Evolutionary conservation across 2,329 filamentous ascomycete species (phyloP), one percentile per base, ranked within the genome.

Genomic region (Ophiostoma novo-ulmi): DNA sequence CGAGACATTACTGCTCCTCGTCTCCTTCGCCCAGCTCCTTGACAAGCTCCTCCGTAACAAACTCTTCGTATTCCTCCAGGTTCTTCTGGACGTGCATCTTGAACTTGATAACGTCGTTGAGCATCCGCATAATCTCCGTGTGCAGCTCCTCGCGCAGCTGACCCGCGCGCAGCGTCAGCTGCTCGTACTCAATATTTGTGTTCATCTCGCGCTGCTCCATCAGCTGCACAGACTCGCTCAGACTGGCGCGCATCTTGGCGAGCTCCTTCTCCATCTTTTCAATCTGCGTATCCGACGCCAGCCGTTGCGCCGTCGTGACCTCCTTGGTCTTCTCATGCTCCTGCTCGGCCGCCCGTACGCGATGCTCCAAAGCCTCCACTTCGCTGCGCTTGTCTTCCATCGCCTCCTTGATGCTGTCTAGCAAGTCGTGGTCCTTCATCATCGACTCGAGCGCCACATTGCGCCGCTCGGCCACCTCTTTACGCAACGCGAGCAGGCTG

Each of bases 261-360:
- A 99, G 83, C 79, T 99, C 94, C 80, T 97, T 97, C 81, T 99
- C 95, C 90, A 97, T 96, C 83, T 95, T 95, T 80, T 99, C 95
- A 76, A 99, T 97, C 79, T 98, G 94, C 10, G 94, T 89, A 78
- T 98, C 95, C 2, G 90, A 92, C 8, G 89, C 90, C 78, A 94
- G 87, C 81, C 96, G 96, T 78, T 97, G 93, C 22, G 93, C 92
- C 65, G 87, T 91, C 8, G 91, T 94, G 74, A 86, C 85, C 83
- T 97, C 95, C 77, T 94, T 94, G 26, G 93, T 94, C 80, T 92
- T 93, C 77, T 97, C 93, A 78, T 97, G 96, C 78, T 97, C 94
- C 77, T 97, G 92, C 78, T 97, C 91, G 0, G 94, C 94, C 22
- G 92, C 92, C 44, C 92, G 88, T 65, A 97, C 91, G 63, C 91